These are phyloP conservation scores for Amphibolis antarctica DNA, from an alignment of 106 monocot genomes.

Conservation along the genomic window DNA sequence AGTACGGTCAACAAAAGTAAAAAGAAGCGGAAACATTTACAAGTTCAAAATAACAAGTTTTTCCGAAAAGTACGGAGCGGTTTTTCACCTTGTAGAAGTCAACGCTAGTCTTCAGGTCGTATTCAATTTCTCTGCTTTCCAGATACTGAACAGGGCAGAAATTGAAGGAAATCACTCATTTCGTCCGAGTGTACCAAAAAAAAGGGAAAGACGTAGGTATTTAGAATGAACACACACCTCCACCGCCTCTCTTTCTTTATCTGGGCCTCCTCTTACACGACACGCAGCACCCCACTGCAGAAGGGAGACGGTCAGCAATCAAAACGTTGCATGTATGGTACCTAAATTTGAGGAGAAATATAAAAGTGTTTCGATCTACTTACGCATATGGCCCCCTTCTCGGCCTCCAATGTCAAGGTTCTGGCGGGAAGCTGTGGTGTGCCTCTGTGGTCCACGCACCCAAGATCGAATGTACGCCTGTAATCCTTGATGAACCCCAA, in stretches of 20 bases:
- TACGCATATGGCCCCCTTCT: constrained; percentile 72
- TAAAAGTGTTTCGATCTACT: constrained; percentile 8
- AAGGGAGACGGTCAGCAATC: not conserved
- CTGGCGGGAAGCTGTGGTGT: constrained; percentile 88
- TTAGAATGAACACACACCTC: constrained; percentile 24
- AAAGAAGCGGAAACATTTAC: not conserved
- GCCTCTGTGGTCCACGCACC: constrained; percentile 96
- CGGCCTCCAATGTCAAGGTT: constrained; percentile 81
- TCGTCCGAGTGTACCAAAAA: not conserved
- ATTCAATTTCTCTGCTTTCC: constrained; percentile 89
- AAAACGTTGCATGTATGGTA: not conserved
- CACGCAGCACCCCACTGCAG: constrained; percentile 74
- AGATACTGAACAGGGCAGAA: constrained; percentile 40
- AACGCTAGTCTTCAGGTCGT: constrained; percentile 54
- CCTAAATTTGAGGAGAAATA: not conserved
- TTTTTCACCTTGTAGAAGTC: constrained; percentile 56
- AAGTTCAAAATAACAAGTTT: not conserved
- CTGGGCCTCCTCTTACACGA: constrained; percentile 48
- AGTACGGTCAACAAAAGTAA: not conserved
- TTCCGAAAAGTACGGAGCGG: constrained; percentile 11
- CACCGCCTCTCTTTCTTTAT: constrained; percentile 56
- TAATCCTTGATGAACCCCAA: constrained; percentile 68
- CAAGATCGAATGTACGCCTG: constrained; percentile 65
- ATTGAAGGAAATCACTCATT: not conserved
- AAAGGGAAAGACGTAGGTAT: not conserved